A percentile compares a stretch with the other conserved stretches of the same genome.
Evolutionary conservation across 108 stramenopile species (phyloP).

Genomic region (Cyclotella atomus): DNA sequence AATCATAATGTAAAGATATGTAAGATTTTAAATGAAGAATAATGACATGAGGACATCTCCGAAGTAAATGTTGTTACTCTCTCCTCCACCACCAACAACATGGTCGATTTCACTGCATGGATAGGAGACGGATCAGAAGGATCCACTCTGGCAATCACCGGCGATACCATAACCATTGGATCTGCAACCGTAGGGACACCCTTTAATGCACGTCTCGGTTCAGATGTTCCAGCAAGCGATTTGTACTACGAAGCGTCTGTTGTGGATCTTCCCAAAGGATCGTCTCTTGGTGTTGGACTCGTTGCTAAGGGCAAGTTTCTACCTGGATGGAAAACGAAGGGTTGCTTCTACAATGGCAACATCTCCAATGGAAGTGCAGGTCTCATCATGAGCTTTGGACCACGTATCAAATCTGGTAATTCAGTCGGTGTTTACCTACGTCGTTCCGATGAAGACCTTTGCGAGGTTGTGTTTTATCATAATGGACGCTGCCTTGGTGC

Average conservation of each 20-base stretch:
- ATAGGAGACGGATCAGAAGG: slow-evolving; percentile 35
- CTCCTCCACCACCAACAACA: neutral
- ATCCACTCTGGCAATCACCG: neutral
- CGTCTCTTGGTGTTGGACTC: slow-evolving; percentile 48
- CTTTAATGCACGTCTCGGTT: slow-evolving; percentile 31
- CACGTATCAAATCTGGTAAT: slow-evolving; percentile 41
- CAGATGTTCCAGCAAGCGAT: neutral
- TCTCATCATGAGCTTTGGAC: slow-evolving; percentile 51
- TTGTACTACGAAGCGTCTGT: slow-evolving; percentile 31
- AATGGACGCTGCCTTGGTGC: slow-evolving; percentile 55
- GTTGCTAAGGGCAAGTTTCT: slow-evolving; percentile 40
- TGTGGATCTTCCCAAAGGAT: slow-evolving; percentile 5
- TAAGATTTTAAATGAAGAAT: too few relatives aligned
- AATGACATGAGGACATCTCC: too few relatives aligned
- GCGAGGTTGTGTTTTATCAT: slow-evolving; percentile 47
- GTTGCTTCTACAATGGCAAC: slow-evolving; percentile 73
- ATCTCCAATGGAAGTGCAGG: slow-evolving; percentile 62
- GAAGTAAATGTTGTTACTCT: too few relatives aligned
- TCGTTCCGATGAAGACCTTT: neutral
- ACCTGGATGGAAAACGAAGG: slow-evolving; percentile 58
- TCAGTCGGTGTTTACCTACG: slow-evolving; percentile 27
- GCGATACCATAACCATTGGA: slow-evolving; percentile 13
- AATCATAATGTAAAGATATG: too few relatives aligned
- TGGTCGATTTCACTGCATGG: slow-evolving; percentile 14
- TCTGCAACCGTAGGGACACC: slow-evolving; percentile 31